Conservation (phyloP, 139 green algal species). For the Yamagishiella unicocca region DNA sequence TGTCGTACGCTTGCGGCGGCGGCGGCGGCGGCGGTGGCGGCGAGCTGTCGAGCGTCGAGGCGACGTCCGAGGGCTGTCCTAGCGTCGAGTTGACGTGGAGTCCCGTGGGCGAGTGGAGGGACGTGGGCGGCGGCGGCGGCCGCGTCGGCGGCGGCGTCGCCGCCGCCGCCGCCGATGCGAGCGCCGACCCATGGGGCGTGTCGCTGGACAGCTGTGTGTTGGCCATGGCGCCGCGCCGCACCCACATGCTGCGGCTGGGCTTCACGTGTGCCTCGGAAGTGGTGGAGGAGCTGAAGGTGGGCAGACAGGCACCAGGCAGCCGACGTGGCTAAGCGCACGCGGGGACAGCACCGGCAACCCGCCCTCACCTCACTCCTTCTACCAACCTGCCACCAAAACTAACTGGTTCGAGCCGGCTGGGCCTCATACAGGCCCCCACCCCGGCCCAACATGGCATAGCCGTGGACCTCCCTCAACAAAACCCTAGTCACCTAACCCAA, state of each 20-base stretch:
- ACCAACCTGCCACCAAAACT: too few relatives aligned
- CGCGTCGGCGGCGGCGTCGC: too few relatives aligned
- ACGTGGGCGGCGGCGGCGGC: not conserved
- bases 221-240: not conserved
- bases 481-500: too few relatives aligned
- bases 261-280: not conserved
- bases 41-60: not conserved
- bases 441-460: too few relatives aligned
- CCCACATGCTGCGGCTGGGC: not conserved
- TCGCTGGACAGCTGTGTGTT: not conserved
- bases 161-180: not conserved
- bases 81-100: not conserved
- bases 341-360: too few relatives aligned
- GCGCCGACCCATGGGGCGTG: not conserved
- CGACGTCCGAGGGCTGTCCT: not conserved
- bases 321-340: too few relatives aligned
- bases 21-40: not conserved
- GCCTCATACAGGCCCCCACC: too few relatives aligned
- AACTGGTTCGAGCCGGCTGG: too few relatives aligned
- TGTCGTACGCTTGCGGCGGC: not conserved
- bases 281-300: constrained; percentile 26
- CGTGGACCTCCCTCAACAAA: too few relatives aligned
- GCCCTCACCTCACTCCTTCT: too few relatives aligned
- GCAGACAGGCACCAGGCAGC: too few relatives aligned
- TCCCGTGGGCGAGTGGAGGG: not conserved